A percentile compares a stretch with the other conserved stretches of the same genome.
These are phyloP conservation scores for Eucalyptus erythrocorys DNA, from an alignment of 345 rosid species.

Conservation along the genomic window DNA sequence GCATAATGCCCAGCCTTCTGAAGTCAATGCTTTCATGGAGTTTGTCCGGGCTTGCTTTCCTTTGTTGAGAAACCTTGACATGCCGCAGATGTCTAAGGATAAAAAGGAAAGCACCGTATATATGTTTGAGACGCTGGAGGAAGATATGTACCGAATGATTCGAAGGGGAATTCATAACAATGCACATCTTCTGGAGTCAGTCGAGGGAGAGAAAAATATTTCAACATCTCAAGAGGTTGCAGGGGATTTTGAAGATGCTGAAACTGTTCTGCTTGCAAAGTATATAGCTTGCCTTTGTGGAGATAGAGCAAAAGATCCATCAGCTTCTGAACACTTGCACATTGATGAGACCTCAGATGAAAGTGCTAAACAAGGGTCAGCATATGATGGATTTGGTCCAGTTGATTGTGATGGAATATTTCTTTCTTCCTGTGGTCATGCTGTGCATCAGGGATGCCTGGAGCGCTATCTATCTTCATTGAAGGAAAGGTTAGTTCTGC, in stretches of 20 bases:
- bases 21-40: constrained; percentile 41
- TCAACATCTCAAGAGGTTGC: constrained; percentile 17
- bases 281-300: constrained; percentile 36
- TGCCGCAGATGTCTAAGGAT: constrained; percentile 21
- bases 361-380: constrained; percentile 11
- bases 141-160: constrained; percentile 36
- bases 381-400: constrained; percentile 64
- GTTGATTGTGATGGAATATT: constrained; percentile 76
- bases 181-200: constrained; percentile 2
- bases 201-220: constrained; percentile 3
- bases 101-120: constrained; percentile 20
- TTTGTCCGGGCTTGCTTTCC: constrained; percentile 39
- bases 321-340: constrained; percentile 25
- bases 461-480: constrained; percentile 75
- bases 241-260: constrained; percentile 16
- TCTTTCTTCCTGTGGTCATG: constrained; percentile 94
- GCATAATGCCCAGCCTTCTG: constrained; percentile 20
- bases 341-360: constrained; percentile 7
- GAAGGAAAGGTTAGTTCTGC: constrained; percentile 58
- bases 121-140: constrained; percentile 48
- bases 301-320: constrained; percentile 24
- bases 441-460: constrained; percentile 89
- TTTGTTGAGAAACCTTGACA: constrained; percentile 23
- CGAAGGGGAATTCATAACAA: constrained; percentile 21
- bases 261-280: constrained; percentile 32